phyloP scores from a whole-genome alignment of 495 filamentous ascomycete genomes.

The Saxophila tyrrhenica region DNA sequence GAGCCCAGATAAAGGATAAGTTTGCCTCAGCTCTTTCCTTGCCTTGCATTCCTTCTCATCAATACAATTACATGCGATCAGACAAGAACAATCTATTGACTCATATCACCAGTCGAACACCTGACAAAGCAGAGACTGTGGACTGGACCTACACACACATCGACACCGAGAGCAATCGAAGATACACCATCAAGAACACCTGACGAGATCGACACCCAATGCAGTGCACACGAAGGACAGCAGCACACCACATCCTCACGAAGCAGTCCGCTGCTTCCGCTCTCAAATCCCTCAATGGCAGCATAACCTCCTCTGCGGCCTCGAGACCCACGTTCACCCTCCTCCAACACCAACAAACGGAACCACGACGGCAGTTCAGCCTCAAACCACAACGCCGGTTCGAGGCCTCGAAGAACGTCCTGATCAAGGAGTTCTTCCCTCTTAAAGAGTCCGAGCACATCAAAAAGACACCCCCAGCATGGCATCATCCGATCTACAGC shows the following conservation, averaged over 20 bases:
- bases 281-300: constrained; percentile 24
- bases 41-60: background rate
- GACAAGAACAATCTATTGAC: background rate
- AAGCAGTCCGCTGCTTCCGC: constrained; percentile 24
- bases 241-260: constrained; percentile 11
- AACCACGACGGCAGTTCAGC: constrained; percentile 21
- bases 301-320: constrained; percentile 8
- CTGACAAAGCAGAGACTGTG: no score
- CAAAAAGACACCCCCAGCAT: constrained; percentile 41
- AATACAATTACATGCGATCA: background rate
- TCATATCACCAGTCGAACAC: background rate
- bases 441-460: constrained; percentile 12
- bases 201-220: no score
- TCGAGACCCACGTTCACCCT: constrained; percentile 20
- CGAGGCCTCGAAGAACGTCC: constrained; percentile 16
- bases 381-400: constrained; percentile 15
- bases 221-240: constrained; percentile 13
- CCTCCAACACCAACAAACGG: constrained; percentile 12
- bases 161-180: no score
- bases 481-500: constrained; percentile 59
- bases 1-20: background rate
- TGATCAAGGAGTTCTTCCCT: constrained; percentile 33
- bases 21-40: constrained; percentile 1
- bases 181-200: no score
- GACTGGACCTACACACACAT: no score